phyloP scores from a whole-genome alignment of 1,139 yeast genomes.

The Debaryomyces psychrophilus region DNA sequence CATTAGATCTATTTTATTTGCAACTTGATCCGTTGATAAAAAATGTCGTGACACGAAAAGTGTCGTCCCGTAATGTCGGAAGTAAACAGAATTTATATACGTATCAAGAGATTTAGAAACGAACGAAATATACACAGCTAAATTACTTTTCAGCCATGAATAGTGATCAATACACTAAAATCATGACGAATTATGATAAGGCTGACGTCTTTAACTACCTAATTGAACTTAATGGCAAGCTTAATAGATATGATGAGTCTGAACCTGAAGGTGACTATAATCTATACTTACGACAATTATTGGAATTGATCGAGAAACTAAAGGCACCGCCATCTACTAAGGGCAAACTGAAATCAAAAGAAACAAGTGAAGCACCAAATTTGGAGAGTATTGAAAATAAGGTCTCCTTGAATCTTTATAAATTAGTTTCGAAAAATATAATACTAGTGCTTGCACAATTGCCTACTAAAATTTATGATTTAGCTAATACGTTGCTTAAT shows the following conservation, averaged over 20 bases:
- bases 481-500: constrained; percentile 40
- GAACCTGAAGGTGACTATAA: constrained; percentile 20
- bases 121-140: background rate
- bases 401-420: constrained; percentile 30
- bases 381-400: constrained; percentile 9
- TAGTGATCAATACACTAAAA: constrained; percentile 3
- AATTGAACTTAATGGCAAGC: constrained; percentile 25
- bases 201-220: constrained; percentile 28
- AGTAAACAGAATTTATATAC: constrained; percentile 6
- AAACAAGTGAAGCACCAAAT: constrained; percentile 10
- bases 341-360: constrained; percentile 18
- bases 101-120: background rate
- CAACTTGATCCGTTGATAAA: background rate
- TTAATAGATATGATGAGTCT: constrained; percentile 17
- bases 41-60: constrained; percentile 7
- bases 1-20: too few relatives aligned
- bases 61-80: constrained; percentile 1
- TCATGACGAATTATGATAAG: constrained; percentile 20
- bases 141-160: background rate
- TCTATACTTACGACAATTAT: constrained; percentile 21
- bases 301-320: constrained; percentile 24
- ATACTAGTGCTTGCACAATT: constrained; percentile 32
- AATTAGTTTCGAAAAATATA: constrained; percentile 35
- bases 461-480: constrained; percentile 44
- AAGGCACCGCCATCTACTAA: constrained; percentile 16